Evolutionary conservation across 371 early-diverging fungal genomes (phyloP).

Genomic region (Ordospora pajunii): DNA sequence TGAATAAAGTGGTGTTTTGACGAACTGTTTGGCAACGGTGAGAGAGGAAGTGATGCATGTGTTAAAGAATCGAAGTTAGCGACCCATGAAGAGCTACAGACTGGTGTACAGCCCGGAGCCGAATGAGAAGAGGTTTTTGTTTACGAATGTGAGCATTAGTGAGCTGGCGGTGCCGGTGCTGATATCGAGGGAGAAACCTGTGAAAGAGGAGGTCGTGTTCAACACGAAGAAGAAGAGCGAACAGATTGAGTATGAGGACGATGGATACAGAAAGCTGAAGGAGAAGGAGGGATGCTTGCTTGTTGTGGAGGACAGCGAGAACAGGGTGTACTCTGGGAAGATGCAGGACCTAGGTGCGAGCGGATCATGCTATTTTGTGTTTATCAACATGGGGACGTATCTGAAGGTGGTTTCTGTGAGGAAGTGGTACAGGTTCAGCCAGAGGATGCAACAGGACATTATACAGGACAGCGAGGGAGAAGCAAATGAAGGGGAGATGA

Average conservation of each 20-base stretch:
- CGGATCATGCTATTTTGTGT: conserved; percentile 52
- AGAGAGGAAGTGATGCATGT: too few species aligned
- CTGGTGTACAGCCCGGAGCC: conserved; percentile 3
- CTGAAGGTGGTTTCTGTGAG: conserved; percentile 47
- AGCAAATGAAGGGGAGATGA: conserved; percentile 35
- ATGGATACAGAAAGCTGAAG: conserved; percentile 50
- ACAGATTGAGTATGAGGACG: conserved; percentile 54
- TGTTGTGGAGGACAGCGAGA: conserved; percentile 49
- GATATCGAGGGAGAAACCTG: conserved; percentile 26
- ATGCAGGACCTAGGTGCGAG: conserved; percentile 39
- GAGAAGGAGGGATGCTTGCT: conserved; percentile 52
- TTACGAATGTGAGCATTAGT: conserved; percentile 28
- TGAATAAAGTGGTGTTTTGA: neutral
- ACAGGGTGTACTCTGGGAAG: conserved; percentile 45
- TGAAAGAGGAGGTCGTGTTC: conserved; percentile 29
- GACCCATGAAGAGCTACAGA: conserved; percentile 9
- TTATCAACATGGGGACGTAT: conserved; percentile 47
- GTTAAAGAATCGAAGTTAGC: too few species aligned
- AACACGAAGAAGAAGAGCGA: conserved; percentile 57
- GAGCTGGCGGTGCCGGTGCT: conserved; percentile 19
- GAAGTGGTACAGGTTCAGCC: conserved; percentile 59
- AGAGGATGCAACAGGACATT: conserved; percentile 41
- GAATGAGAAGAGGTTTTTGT: conserved; percentile 22
- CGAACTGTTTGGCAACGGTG: neutral
- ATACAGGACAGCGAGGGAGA: conserved; percentile 47